Evolutionary conservation across 768 basidiomycete species (phyloP).

Genomic region (Dioszegia aurantiaca): DNA sequence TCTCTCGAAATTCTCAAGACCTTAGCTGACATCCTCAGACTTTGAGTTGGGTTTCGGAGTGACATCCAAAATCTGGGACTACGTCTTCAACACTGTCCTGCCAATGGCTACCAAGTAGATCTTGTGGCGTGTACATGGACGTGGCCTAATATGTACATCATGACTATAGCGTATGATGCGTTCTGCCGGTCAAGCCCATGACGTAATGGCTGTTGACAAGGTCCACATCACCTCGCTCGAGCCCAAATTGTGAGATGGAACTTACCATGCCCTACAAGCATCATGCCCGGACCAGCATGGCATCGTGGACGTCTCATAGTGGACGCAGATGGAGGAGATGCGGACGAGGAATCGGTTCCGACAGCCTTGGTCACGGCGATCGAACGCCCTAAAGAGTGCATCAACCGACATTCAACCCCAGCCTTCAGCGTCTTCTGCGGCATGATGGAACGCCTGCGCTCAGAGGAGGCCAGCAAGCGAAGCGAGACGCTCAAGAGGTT

Average conservation of each 20-base stretch:
- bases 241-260: neutral
- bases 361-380: slow-evolving; percentile 16
- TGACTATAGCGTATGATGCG: too few relatives aligned
- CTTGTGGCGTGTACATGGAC: neutral
- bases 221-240: neutral
- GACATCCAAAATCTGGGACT: slow-evolving; percentile 89
- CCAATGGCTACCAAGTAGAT: slow-evolving; percentile 37
- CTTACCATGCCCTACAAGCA: too few relatives aligned
- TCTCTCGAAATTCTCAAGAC: neutral
- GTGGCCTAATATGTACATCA: neutral
- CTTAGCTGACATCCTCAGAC: slow-evolving; percentile 52
- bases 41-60: slow-evolving; percentile 97
- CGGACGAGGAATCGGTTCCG: neutral
- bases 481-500: slow-evolving; percentile 68
- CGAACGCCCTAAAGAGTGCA: slow-evolving; percentile 40
- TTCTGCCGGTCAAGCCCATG: neutral
- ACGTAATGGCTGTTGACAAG: neutral
- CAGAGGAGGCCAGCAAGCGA: slow-evolving; percentile 71
- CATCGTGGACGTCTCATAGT: neutral
- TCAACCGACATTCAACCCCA: slow-evolving; percentile 40
- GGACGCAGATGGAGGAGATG: neutral
- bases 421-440: slow-evolving; percentile 51
- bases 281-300: neutral
- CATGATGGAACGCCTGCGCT: slow-evolving; percentile 72
- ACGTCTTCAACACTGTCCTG: slow-evolving; percentile 74